These are phyloP conservation scores for Aechmea fasciata DNA, from an alignment of 176 grass and related monocot species.

Conservation along the genomic window DNA sequence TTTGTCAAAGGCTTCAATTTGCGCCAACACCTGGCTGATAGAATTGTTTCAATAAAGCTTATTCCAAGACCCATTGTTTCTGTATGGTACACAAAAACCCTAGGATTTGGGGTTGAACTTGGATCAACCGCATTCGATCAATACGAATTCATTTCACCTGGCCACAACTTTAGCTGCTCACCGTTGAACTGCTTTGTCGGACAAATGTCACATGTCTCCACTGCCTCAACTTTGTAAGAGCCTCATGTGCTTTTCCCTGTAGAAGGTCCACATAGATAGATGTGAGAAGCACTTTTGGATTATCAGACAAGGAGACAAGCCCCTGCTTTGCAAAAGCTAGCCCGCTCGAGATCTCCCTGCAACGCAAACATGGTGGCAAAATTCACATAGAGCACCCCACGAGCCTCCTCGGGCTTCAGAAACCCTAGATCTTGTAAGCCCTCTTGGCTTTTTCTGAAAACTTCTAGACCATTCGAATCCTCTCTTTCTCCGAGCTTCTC, in stretches of 20 bases:
- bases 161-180: neutral
- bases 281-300: conserved; percentile 10
- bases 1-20: too few species aligned
- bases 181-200: neutral
- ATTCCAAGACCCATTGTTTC: too few species aligned
- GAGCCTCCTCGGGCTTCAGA: conserved; percentile 13
- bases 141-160: too few species aligned
- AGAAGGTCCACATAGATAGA: conserved; percentile 16
- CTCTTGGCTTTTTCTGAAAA: neutral
- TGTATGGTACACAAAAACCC: too few species aligned
- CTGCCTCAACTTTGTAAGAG: conserved; percentile 16
- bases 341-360: conserved; percentile 18
- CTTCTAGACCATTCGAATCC: neutral
- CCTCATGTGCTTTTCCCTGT: conserved; percentile 11
- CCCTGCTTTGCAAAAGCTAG: conserved; percentile 6
- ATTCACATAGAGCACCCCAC: conserved; percentile 14
- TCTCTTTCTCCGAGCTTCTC: conserved; percentile 32
- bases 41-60: too few species aligned
- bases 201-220: conserved; percentile 16
- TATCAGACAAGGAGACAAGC: conserved; percentile 4
- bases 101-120: too few species aligned
- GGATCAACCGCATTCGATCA: too few species aligned
- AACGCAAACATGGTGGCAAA: conserved; percentile 17
- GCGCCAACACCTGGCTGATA: too few species aligned
- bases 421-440: conserved; percentile 6